Conservation (phyloP, 2,329 filamentous ascomycete species). For the Nothophaeocryptopus gaeumannii region DNA sequence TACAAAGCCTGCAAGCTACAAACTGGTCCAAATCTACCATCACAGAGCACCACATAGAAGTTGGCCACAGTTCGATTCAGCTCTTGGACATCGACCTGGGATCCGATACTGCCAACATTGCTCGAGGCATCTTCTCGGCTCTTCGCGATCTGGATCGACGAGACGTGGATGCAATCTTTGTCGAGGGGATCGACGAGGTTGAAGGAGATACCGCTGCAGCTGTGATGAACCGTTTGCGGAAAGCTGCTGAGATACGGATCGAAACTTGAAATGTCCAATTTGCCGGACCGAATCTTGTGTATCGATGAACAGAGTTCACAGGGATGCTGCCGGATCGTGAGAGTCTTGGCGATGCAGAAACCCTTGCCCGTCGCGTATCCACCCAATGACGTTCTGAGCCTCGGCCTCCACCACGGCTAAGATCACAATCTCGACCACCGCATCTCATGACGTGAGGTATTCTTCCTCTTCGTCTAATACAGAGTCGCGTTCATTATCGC, state of each 20-base stretch:
- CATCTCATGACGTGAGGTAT: no score
- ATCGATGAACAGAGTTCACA: no score
- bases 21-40: conserved; percentile 9
- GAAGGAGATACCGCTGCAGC: conserved; percentile 78
- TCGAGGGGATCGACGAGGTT: conserved; percentile 71
- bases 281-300: no score
- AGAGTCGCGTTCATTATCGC: no score
- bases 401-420: no score
- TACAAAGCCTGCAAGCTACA: conserved; percentile 21
- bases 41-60: conserved; percentile 3
- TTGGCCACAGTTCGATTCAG: conserved; percentile 21
- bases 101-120: conserved; percentile 67
- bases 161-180: conserved; percentile 78
- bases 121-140: conserved; percentile 82
- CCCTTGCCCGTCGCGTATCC: no score
- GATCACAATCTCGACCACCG: no score
- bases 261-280: conserved; percentile 5
- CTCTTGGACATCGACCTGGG: conserved; percentile 73
- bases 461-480: no score
- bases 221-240: conserved; percentile 52
- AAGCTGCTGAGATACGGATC: conserved; percentile 45
- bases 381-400: no score
- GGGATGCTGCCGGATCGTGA: no score
- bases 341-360: no score
- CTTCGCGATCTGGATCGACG: conserved; percentile 79